Conservation (phyloP, 2,329 filamentous ascomycete genomes). For the Raffaelea deltoideospora region DNA sequence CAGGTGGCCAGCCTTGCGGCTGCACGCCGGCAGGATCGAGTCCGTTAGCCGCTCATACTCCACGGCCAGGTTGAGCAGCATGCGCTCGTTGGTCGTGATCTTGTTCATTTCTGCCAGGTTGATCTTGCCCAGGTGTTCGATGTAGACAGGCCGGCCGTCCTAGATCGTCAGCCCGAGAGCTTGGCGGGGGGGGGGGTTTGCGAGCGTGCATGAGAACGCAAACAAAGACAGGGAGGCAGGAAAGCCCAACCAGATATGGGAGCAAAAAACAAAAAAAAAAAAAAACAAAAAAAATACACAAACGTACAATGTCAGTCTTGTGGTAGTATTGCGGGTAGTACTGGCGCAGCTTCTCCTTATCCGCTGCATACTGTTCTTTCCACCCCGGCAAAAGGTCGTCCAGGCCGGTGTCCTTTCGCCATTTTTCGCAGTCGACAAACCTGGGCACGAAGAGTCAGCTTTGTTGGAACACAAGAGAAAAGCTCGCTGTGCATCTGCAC, state of each 20-base stretch:
- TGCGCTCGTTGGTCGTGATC: conserved; percentile 82
- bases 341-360: conserved; percentile 70
- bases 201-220: too few relatives aligned
- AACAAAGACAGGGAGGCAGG: too few relatives aligned
- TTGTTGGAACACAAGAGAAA: too few relatives aligned
- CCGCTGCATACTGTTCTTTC: conserved; percentile 74
- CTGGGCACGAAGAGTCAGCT: too few relatives aligned
- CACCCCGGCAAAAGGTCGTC: conserved; percentile 69
- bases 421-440: conserved; percentile 83
- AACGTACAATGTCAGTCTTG: conserved; percentile 67
- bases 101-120: conserved; percentile 82
- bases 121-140: conserved; percentile 89
- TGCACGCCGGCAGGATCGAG: conserved; percentile 86
- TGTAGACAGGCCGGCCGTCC: conserved; percentile 95
- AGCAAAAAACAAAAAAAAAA: not conserved
- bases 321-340: conserved; percentile 99
- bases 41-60: conserved; percentile 96
- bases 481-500: too few relatives aligned
- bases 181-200: too few relatives aligned
- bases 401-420: conserved; percentile 75
- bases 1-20: conserved; percentile 74
- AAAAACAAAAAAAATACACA: not conserved
- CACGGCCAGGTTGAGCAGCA: conserved; percentile 89
- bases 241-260: too few relatives aligned
- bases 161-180: conserved; percentile 20